phyloP scores from a whole-genome alignment of 208 protist species.

The Wallacemonas sp. region DNA sequence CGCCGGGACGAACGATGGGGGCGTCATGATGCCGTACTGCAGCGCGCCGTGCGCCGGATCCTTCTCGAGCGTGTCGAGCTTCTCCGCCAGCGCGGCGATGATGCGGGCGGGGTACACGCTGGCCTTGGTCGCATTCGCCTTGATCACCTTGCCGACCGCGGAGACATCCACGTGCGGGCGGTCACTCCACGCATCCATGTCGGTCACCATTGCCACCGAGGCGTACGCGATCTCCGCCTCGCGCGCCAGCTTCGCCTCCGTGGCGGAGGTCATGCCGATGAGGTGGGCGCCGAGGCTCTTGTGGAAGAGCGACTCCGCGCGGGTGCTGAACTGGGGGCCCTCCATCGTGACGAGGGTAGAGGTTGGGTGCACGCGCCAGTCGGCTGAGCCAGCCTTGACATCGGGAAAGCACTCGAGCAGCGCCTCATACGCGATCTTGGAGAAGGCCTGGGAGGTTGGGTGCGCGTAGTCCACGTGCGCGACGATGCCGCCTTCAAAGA shows the following conservation, averaged over 20 bases:
- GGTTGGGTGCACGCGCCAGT: slow-evolving; percentile 48
- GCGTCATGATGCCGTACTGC: slow-evolving; percentile 52
- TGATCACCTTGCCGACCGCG: slow-evolving; percentile 56
- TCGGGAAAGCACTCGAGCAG: slow-evolving; percentile 44
- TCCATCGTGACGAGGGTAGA: slow-evolving; percentile 91
- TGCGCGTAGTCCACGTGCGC: slow-evolving; percentile 84
- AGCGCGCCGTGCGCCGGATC: slow-evolving; percentile 71
- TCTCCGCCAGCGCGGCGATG: slow-evolving; percentile 37
- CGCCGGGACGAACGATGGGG: slow-evolving; percentile 35
- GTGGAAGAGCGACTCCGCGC: slow-evolving; percentile 84
- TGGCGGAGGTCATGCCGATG: slow-evolving; percentile 93
- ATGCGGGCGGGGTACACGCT: slow-evolving; percentile 55
- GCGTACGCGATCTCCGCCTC: slow-evolving; percentile 92
- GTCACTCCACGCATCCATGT: slow-evolving; percentile 94
- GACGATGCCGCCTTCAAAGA: slow-evolving; percentile 83
- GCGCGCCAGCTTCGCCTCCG: slow-evolving; percentile 89
- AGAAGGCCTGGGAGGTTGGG: slow-evolving; percentile 64
- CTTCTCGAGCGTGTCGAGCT: slow-evolving; percentile 23
- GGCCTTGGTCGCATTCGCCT: slow-evolving; percentile 66
- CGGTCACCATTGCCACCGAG: slow-evolving; percentile 91
- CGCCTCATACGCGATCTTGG: slow-evolving; percentile 38
- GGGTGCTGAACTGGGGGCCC: slow-evolving; percentile 90
- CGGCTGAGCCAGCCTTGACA: slow-evolving; percentile 14
- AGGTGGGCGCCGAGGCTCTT: slow-evolving; percentile 76
- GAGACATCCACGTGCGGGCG: slow-evolving; percentile 66